Evolutionary conservation across 2,329 filamentous ascomycete genomes (phyloP), one percentile per base, ranked within the genome.

Genomic region (Penicillium sp.): DNA sequence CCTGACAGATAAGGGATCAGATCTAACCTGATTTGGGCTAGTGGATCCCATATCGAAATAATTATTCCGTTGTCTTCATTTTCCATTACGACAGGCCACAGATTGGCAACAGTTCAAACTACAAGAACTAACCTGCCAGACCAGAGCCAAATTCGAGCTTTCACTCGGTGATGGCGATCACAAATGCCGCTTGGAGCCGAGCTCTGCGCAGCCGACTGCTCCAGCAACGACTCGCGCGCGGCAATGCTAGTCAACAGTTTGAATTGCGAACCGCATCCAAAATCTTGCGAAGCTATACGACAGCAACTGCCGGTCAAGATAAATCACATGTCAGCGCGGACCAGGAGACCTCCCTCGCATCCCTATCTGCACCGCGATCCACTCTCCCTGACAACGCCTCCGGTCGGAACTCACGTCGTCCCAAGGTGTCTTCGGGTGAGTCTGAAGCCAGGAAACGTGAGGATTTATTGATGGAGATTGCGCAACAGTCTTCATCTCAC

Each of bases 171-270:
- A 67, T 67, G 65, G 53, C 60, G 29, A 43, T 53, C 21, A 59
- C 65, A 31, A 57, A 51, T 35, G 62, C 57, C 37, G 45, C 57
- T 46, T 55, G 59, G 60, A 59, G 60, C 55, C 65, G 64, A 64
- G 57, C 62, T 62, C 52, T 65, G 54, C 65, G 60, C 56, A 66
- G 59, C 43, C 57, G 58, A 59, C 39, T 59, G 35, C 45, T 61
- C 27, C 55, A 37, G 16, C 54, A 53, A 33, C 55, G 46, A 45
- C 27, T 60, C 29, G 21, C 55, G 21, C 45, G 22, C 26, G 43
- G 50, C 27, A 35, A 43, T n/a, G 19, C 51, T 14, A 22, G 19
- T 35, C 48, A 52, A 42, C 16, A 24, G n/a, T 16, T 46, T 19
- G 9, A 31, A 39, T 16, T 24, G 22, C 33, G 22, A 21, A 33